phyloP scores from a whole-genome alignment of 768 basidiomycete genomes.

The Mycena kentingensis region DNA sequence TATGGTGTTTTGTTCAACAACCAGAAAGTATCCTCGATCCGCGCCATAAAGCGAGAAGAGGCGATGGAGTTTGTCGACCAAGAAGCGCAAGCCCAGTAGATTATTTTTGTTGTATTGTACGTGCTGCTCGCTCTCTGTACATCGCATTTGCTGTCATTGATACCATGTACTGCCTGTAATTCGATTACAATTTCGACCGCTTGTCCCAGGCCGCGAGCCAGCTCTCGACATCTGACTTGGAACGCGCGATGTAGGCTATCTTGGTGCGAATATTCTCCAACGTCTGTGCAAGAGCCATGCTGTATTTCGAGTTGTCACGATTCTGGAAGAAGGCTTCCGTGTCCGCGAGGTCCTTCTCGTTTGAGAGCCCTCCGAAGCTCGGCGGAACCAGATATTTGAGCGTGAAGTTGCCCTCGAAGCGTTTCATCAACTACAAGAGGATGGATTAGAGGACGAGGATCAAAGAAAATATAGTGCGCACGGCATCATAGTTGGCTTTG shows the following conservation, averaged over 20 bases:
- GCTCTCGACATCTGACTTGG: constrained; percentile 52
- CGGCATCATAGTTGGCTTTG: constrained; percentile 66
- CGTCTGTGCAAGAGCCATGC: constrained; percentile 62
- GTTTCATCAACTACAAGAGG: constrained; percentile 54
- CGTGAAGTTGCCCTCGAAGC: constrained; percentile 70
- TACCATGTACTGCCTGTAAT: constrained; percentile 26
- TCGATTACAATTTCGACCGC: constrained; percentile 26
- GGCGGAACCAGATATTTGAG: constrained; percentile 33
- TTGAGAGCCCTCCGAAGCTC: constrained; percentile 52
- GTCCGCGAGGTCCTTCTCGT: constrained; percentile 62
- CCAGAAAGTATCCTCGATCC: constrained; percentile 91
- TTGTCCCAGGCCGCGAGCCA: constrained; percentile 54
- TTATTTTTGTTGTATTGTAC: not conserved
- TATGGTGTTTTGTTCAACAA: constrained; percentile 97
- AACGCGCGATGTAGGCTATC: constrained; percentile 65
- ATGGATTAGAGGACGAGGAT: not conserved
- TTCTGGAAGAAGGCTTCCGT: constrained; percentile 76
- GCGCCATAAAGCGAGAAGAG: constrained; percentile 84
- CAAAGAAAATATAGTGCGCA: constrained; percentile 35
- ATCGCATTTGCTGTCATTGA: constrained; percentile 11
- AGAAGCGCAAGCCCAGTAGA: constrained; percentile 34
- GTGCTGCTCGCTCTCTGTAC: constrained; percentile 19
- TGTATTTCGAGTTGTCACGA: constrained; percentile 72
- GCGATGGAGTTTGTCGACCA: constrained; percentile 91
- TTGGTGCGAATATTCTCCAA: constrained; percentile 68